These are phyloP conservation scores for Phaeophleospora eucalypticola DNA, from an alignment of 2,329 filamentous ascomycete species.

Conservation along the genomic window DNA sequence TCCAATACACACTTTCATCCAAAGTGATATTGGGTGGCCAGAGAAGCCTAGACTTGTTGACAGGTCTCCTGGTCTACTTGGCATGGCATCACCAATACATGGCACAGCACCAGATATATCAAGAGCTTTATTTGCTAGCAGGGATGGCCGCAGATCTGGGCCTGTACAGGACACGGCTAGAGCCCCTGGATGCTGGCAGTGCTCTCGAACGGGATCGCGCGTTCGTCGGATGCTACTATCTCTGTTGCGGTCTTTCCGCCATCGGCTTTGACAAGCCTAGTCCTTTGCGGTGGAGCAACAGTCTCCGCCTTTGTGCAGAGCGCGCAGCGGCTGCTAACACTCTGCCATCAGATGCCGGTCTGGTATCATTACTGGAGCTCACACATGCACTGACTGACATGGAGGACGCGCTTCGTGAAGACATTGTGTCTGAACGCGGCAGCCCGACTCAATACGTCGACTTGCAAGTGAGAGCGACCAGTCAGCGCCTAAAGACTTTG, in stretches of 20 bases:
- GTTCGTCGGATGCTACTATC: conserved; percentile 27
- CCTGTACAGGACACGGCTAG: conserved; percentile 16
- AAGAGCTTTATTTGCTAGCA: conserved; percentile 24
- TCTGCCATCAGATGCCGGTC: conserved; percentile 14
- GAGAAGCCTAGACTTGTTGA: conserved; percentile 24
- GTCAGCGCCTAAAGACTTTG: conserved; percentile 21
- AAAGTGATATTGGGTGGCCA: conserved; percentile 25
- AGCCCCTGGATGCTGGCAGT: conserved; percentile 14
- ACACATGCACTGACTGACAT: conserved; percentile 20
- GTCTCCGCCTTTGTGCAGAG: conserved; percentile 20
- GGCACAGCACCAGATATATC: conserved; percentile 23
- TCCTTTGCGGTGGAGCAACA: conserved; percentile 24
- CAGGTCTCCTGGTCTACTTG: conserved; percentile 24
- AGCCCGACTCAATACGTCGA: conserved; percentile 16
- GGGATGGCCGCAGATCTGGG: conserved; percentile 29
- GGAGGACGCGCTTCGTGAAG: conserved; percentile 16
- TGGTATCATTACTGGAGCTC: conserved; percentile 19
- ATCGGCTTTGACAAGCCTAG: conserved; percentile 24
- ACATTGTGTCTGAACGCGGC: conserved; percentile 4
- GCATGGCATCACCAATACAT: conserved; percentile 28
- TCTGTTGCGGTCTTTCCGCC: conserved; percentile 22
- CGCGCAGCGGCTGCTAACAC: conserved; percentile 8
- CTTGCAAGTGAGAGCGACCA: conserved; percentile 15
- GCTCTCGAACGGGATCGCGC: conserved; percentile 20
- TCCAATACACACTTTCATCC: conserved; percentile 23